Percentiles rank a stretch among this genome's conserved stretches.
Evolutionary conservation across 225 moss, liverwort and hornwort genomes (phyloP).

Genomic region (Asterella californica): DNA sequence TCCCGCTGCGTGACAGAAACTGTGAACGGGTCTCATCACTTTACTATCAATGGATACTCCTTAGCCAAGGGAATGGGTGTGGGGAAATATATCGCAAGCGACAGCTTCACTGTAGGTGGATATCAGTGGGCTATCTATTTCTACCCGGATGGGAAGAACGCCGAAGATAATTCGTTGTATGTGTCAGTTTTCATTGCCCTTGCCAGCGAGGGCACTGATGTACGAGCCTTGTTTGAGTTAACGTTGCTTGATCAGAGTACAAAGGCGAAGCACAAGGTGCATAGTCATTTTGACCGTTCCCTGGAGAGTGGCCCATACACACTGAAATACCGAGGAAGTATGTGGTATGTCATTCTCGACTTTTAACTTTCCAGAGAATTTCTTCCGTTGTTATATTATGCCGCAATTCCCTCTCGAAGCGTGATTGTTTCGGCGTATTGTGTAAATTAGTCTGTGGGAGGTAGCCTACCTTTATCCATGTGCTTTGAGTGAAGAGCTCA

Average conservation of each 20-base stretch:
- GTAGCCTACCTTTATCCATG: too few relatives aligned
- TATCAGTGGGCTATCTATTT: conserved; percentile 99
- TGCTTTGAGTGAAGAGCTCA: too few relatives aligned
- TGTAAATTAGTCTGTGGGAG: too few relatives aligned
- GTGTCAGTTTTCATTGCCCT: conserved; percentile 97
- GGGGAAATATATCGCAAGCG: conserved; percentile 96
- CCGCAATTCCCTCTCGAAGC: too few relatives aligned
- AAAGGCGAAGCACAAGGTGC: conserved; percentile 97
- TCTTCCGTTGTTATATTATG: too few relatives aligned
- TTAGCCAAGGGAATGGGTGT: conserved; percentile 98
- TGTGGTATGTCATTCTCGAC: conserved; percentile 54
- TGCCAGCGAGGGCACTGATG: conserved; percentile 95
- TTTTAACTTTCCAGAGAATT: too few relatives aligned
- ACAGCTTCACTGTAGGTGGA: conserved; percentile 85
- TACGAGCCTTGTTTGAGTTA: conserved; percentile 93
- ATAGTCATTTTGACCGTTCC: conserved; percentile 95
- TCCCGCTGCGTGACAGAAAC: conserved; percentile 91
- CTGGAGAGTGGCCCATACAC: conserved; percentile 96
- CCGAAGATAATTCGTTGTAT: conserved; percentile 90
- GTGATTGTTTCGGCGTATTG: too few relatives aligned
- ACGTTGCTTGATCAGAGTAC: conserved; percentile 94
- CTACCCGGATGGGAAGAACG: conserved; percentile 97
- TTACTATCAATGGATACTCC: conserved; percentile 94
- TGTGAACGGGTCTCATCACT: conserved; percentile 94
- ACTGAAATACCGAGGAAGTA: conserved; percentile 94